Conservation (phyloP, 78 protist genomes). For the Acrasis kona region DNA sequence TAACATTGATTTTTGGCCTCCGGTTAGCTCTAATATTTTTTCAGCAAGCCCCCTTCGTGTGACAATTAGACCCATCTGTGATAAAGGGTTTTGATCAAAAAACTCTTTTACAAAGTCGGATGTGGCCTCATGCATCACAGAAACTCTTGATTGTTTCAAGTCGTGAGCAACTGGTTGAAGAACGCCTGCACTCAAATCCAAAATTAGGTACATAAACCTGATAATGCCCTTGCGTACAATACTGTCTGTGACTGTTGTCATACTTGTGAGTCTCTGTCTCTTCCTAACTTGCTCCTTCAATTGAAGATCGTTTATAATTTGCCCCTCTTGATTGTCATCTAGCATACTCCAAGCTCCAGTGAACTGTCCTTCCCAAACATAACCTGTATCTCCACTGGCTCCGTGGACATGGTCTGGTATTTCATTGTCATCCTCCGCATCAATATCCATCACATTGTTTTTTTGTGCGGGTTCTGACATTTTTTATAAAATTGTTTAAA, state of each 20-base stretch:
- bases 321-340: too few species aligned
- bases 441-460: too few species aligned
- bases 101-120: conserved; percentile 48
- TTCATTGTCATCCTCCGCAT: too few species aligned
- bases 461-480: too few species aligned
- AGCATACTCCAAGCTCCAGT: neutral
- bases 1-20: conserved; percentile 23
- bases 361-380: neutral
- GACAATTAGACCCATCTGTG: conserved; percentile 55
- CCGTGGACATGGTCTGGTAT: too few species aligned
- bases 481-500: too few species aligned
- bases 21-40: conserved; percentile 41
- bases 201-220: conserved; percentile 43
- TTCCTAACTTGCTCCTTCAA: neutral
- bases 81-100: conserved; percentile 76
- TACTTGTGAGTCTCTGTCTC: neutral
- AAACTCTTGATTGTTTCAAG: conserved; percentile 46
- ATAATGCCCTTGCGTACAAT: conserved; percentile 47
- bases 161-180: conserved; percentile 8
- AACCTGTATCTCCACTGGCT: neutral
- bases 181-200: conserved; percentile 43
- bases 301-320: too few species aligned
- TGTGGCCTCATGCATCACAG: neutral
- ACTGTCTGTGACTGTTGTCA: neutral
- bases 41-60: conserved; percentile 49